Percentiles rank a stretch among this genome's conserved stretches.
These are phyloP conservation scores for Pseudohalonectria lignicola DNA, from an alignment of 2,329 filamentous ascomycete genomes.

Conservation along the genomic window DNA sequence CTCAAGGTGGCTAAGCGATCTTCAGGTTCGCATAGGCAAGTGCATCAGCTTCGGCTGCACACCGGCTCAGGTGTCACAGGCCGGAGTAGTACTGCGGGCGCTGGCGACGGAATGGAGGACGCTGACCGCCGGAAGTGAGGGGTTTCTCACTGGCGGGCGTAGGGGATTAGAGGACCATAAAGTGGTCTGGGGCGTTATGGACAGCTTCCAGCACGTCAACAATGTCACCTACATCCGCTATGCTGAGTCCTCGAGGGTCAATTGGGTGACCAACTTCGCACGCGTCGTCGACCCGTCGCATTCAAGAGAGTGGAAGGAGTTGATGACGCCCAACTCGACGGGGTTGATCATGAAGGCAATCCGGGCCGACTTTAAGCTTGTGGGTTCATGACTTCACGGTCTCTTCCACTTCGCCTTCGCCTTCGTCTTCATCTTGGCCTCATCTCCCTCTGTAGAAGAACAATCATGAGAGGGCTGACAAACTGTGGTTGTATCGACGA, in stretches of 20 bases:
- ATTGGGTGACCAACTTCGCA: slow-evolving; percentile 66
- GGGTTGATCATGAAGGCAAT: slow-evolving; percentile 75
- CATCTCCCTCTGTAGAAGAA: no score
- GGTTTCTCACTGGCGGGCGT: slow-evolving; percentile 55
- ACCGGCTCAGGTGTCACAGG: slow-evolving; percentile 43
- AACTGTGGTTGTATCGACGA: no score
- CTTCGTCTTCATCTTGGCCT: no score
- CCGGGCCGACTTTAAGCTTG: slow-evolving; percentile 78
- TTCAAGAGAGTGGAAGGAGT: slow-evolving; percentile 51
- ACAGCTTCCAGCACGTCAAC: slow-evolving; percentile 65
- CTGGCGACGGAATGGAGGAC: slow-evolving; percentile 59
- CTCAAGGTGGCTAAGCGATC: slow-evolving; percentile 60
- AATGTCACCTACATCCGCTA: slow-evolving; percentile 77
- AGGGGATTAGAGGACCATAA: slow-evolving; percentile 53
- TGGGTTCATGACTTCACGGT: slow-evolving; percentile 36
- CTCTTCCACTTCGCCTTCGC: no score
- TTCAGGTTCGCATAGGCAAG: slow-evolving; percentile 57
- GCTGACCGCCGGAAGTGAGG: slow-evolving; percentile 62
- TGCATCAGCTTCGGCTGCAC: slow-evolving; percentile 65
- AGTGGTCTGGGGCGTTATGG: slow-evolving; percentile 82
- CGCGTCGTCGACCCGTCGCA: slow-evolving; percentile 49
- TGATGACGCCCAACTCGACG: slow-evolving; percentile 54
- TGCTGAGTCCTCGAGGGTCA: slow-evolving; percentile 70
- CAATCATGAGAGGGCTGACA: no score
- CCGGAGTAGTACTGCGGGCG: slow-evolving; percentile 45